Conservation (phyloP, 2,329 filamentous ascomycete species). For the Trichophyton schoenleinii region DNA sequence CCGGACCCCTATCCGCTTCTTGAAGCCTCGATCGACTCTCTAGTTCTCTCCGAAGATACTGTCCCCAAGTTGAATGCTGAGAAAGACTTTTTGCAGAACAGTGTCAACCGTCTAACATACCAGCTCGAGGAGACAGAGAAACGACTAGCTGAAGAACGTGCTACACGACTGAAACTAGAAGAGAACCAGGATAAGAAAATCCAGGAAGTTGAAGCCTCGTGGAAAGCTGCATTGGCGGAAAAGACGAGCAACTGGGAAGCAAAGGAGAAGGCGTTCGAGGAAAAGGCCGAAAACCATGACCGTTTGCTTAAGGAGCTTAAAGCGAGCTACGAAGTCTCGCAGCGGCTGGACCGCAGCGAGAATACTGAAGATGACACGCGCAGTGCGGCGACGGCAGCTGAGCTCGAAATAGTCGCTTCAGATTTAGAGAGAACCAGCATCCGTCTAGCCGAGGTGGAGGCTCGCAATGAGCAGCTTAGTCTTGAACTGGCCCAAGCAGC, state of each 20-base stretch:
- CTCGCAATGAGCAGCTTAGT: slow-evolving; percentile 83
- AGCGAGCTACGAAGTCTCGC: slow-evolving; percentile 91
- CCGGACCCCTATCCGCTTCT: slow-evolving; percentile 93
- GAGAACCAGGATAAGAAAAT: slow-evolving; percentile 64
- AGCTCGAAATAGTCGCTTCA: slow-evolving; percentile 83
- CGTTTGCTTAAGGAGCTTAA: slow-evolving; percentile 86
- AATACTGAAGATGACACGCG: slow-evolving; percentile 46
- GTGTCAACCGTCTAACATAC: slow-evolving; percentile 58
- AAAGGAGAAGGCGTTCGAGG: slow-evolving; percentile 80
- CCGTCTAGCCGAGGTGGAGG: slow-evolving; percentile 78
- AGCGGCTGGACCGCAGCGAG: slow-evolving; percentile 66
- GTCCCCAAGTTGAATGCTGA: slow-evolving; percentile 80
- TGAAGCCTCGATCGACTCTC: slow-evolving; percentile 88
- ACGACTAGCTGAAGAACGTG: slow-evolving; percentile 65
- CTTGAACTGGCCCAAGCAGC: slow-evolving; percentile 83
- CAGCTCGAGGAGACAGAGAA: slow-evolving; percentile 76
- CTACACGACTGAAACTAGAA: slow-evolving; percentile 61
- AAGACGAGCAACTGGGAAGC: slow-evolving; percentile 94
- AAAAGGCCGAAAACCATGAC: slow-evolving; percentile 91
- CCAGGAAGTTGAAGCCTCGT: slow-evolving; percentile 80
- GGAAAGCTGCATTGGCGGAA: slow-evolving; percentile 79
- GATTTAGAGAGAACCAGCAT: slow-evolving; percentile 83
- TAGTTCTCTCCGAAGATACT: slow-evolving; percentile 83
- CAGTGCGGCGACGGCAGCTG: slow-evolving; percentile 65
- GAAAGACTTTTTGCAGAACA: slow-evolving; percentile 74